Evolutionary conservation across 805 yeast species (phyloP).

Genomic region (Brettanomyces custersianus): DNA sequence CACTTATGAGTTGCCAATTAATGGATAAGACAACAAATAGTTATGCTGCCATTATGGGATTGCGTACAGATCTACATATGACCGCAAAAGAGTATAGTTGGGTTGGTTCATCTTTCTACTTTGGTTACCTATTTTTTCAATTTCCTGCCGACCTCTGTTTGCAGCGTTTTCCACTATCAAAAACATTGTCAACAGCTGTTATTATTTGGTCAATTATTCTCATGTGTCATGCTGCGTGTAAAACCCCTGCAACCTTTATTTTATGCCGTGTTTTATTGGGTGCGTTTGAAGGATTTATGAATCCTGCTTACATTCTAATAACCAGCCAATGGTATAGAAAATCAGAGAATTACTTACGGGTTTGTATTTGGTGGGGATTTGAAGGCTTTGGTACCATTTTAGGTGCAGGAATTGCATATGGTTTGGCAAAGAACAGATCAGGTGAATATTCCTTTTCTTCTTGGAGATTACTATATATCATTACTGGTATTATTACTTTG

Average conservation of each 20-base stretch:
- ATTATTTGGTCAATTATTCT: constrained; percentile 42
- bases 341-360: constrained; percentile 20
- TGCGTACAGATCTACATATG: constrained; percentile 30
- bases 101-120: constrained; percentile 27
- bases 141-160: constrained; percentile 35
- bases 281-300: constrained; percentile 23
- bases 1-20: constrained; percentile 10
- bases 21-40: constrained; percentile 35
- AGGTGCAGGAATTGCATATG: constrained; percentile 49
- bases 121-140: constrained; percentile 39
- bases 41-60: constrained; percentile 38
- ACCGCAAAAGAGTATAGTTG: constrained; percentile 38
- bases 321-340: constrained; percentile 22
- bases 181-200: constrained; percentile 27
- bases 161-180: constrained; percentile 28
- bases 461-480: constrained; percentile 55
- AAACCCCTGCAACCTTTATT: constrained; percentile 34
- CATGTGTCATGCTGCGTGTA: constrained; percentile 38
- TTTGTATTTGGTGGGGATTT: constrained; percentile 18
- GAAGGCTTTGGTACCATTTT: constrained; percentile 39
- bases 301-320: constrained; percentile 27
- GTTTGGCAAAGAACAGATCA: constrained; percentile 15
- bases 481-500: constrained; percentile 52
- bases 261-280: constrained; percentile 42
- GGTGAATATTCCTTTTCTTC: constrained; percentile 25